Base-by-base conservation (phyloP, 1,139 yeast species). In the Geotrichum restrictum region DNA sequence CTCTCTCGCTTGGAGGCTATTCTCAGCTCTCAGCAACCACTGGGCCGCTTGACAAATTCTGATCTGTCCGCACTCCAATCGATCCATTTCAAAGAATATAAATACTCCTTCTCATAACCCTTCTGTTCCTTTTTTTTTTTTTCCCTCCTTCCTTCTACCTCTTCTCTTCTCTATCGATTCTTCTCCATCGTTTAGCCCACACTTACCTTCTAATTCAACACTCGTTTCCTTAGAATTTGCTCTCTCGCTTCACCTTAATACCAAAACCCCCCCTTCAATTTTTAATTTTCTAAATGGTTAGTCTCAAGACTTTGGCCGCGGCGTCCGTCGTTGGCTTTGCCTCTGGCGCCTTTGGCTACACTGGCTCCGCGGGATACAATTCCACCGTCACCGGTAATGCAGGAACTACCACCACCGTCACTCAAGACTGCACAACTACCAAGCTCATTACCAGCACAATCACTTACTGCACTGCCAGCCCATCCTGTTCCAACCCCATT, bases 361-460 rank as follows among this genome's bases (percentile, higher is more conserved):
- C 21, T 37, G 41, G 41, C 13, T 18, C 24, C 18, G 43, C 18
- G 18, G 43, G 43, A 6, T 21, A 24, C 16, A 8, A 41, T 5
- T 3, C 16, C 27, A 14, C 49, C 44, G 11, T 37, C 22, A 31
- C n/a, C n/a, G 10, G 27, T 27, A 13, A 27, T 38, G 14, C 16
- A 2, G 14, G 44, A n/a, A 39, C 22, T 3, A 13, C 34, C 24
- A 27, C 44, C 2, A 14, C 39, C 7, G n/a, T 41, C 14, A 32
- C 31, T 14, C 29, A n/a, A 6, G 32, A 33, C n/a, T 11, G 16
- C 27, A 44, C 47, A 3, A 11, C 19, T 13, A 19, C 31, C 13
- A 19, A 44, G 22, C 18, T 18, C 19, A 44, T 44, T 16, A 44
- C 38, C 2, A 44, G 16, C 6, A 44, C 47, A 14, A 16, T 44